Percentiles rank a stretch among this genome's conserved stretches.
Conservation (phyloP, 805 yeast genomes). For the Brettanomyces custersianus region DNA sequence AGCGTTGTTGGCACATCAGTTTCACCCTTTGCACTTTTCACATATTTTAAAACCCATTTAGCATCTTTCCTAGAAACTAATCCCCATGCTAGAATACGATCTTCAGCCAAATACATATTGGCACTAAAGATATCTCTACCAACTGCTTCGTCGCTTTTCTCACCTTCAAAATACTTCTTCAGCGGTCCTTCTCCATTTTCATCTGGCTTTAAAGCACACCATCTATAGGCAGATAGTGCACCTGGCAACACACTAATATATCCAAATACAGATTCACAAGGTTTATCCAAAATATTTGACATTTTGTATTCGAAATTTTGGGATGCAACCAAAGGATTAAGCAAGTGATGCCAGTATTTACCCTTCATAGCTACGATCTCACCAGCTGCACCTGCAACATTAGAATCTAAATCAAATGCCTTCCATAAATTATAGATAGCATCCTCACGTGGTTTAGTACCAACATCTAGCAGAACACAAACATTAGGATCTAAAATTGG, state of each 20-base stretch:
- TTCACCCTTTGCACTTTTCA: constrained; percentile 88
- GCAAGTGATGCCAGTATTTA: constrained; percentile 66
- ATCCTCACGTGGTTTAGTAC: constrained; percentile 84
- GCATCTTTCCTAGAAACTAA: constrained; percentile 76
- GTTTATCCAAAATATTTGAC: constrained; percentile 94
- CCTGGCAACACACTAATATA: constrained; percentile 93
- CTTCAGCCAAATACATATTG: constrained; percentile 96
- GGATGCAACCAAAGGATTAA: constrained; percentile 90
- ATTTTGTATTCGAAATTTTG: constrained; percentile 95
- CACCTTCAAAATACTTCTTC: constrained; percentile 85
- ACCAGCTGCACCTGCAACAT: constrained; percentile 99
- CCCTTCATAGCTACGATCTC: constrained; percentile 96
- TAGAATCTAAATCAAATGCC: constrained; percentile 91
- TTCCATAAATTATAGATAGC: constrained; percentile 95
- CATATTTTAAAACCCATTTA: constrained; percentile 86
- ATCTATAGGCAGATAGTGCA: constrained; percentile 90
- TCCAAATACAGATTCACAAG: constrained; percentile 86
- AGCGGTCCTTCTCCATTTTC: constrained; percentile 91
- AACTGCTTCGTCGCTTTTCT: constrained; percentile 29
- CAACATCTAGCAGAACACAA: constrained; percentile 87
- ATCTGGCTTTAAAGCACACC: constrained; percentile 75
- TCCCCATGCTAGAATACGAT: constrained; percentile 94
- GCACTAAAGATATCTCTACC: constrained; percentile 77
- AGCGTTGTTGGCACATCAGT: constrained; percentile 95
- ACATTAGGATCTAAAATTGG: constrained; percentile 90